These are phyloP conservation scores for Eleusine coracana DNA, from an alignment of 176 grass and related monocot genomes.

Conservation along the genomic window DNA sequence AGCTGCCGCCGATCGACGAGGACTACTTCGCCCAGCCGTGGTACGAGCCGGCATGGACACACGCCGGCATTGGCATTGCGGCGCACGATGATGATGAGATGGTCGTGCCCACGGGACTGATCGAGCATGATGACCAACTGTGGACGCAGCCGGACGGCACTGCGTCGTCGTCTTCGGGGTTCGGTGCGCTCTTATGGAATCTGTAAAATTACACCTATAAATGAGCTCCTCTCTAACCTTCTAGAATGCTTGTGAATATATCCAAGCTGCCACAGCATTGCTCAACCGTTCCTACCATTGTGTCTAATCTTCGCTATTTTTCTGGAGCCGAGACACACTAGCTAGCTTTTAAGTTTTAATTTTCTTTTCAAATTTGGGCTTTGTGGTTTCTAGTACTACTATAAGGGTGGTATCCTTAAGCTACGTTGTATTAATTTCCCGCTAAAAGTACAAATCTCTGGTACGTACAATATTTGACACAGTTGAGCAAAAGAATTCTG, in stretches of 20 bases:
- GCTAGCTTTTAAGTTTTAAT: background rate
- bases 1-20: conserved; percentile 55
- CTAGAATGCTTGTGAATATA: conserved; percentile 34
- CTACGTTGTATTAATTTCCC: background rate
- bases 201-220: conserved; percentile 23
- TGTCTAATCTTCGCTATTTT: conserved; percentile 7
- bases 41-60: conserved; percentile 43
- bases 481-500: too few species aligned
- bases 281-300: background rate
- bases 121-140: conserved; percentile 11
- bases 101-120: background rate
- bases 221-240: background rate
- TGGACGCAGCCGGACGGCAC: conserved; percentile 33
- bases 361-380: background rate
- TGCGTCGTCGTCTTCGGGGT: conserved; percentile 18
- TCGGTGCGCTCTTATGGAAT: conserved; percentile 40
- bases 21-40: conserved; percentile 20
- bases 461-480: too few species aligned
- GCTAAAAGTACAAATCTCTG: background rate
- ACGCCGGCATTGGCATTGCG: conserved; percentile 18
- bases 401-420: background rate
- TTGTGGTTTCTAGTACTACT: background rate
- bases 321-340: background rate
- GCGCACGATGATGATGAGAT: conserved; percentile 4
- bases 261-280: background rate